Base-by-base conservation (phyloP, 257 asterid species). In the Ophiorrhiza pumila region DNA sequence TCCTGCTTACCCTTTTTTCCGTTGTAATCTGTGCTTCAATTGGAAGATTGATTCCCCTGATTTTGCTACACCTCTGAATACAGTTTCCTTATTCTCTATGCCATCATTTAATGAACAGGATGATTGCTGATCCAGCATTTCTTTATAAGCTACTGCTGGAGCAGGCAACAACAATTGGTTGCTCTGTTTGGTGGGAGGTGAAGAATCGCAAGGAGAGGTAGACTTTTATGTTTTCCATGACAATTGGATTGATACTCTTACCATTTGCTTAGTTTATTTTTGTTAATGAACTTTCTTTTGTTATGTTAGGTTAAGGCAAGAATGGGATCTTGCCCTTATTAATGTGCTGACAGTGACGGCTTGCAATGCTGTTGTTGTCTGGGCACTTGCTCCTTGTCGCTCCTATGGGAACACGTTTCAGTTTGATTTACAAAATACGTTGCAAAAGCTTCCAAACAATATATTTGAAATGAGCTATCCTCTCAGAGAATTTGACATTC, bases 41-140 rank as follows among this genome's bases (percentile, higher is more conserved):
- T 32, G 60, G 46, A 37, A 41, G 37, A 55, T 64, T 37, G 71
- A 42, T 74, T 50, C 46, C 63, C 27, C 20, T 49, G 27, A 2
- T 35, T 34, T 18, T 68, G 13, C 66, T 39, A 43, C 29, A 63
- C 62, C 56, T 69, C 6, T 17, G 45, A 49, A 65, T 39, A 45
- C 43, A 41, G 41, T 58, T 58, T 18, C 62, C 66, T 79, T 52
- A 71, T 69, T 58, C 22, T 43, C 62, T 63, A 62, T 45, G 29
- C 70, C 64, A 69, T 64, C 74, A 71, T 42, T 74, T 57, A 70
- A 74, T 76, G 42, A 37, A 58, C 92, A 92, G 99, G 90, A 87
- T 92, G 99, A 90, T 95, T 71, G 99, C 99, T 69, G 99, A 95
- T 78, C 99, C 99, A 56, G 91, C 97, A 58, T 95, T 95, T 81